Evolutionary conservation across 2,329 filamentous ascomycete genomes (phyloP).

Genomic region (Raffaelea albimanens): DNA sequence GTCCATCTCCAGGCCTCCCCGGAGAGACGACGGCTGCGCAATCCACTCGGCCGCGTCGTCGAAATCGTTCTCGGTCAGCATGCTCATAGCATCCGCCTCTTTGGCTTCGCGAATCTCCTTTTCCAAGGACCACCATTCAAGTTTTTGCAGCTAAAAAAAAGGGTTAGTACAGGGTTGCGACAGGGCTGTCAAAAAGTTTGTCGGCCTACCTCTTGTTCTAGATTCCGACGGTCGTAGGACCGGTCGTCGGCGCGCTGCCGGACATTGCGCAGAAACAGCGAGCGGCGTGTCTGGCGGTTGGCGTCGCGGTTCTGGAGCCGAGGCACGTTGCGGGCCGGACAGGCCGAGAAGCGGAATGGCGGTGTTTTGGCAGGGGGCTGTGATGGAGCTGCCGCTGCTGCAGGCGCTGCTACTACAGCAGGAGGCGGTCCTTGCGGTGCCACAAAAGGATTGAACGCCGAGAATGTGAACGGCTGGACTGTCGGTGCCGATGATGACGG

Average conservation of each 20-base stretch:
- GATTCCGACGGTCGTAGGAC: conserved; percentile 49
- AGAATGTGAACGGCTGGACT: background rate
- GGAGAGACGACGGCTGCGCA: conserved; percentile 13
- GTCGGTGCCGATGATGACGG: conserved; percentile 16
- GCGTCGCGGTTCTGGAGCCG: conserved; percentile 48
- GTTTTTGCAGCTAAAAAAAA: conserved; percentile 18
- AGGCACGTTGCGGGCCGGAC: conserved; percentile 53
- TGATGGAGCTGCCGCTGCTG: background rate
- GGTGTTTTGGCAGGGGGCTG: background rate
- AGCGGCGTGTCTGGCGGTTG: conserved; percentile 52
- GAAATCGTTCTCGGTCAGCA: conserved; percentile 40
- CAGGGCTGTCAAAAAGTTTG: conserved; percentile 1
- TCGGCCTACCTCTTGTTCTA: conserved; percentile 47
- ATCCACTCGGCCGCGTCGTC: conserved; percentile 36
- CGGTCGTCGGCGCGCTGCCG: conserved; percentile 50
- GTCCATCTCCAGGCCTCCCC: no score
- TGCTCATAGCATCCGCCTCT: conserved; percentile 26
- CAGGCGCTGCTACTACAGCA: background rate
- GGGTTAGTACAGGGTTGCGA: background rate
- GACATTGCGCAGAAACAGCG: conserved; percentile 60
- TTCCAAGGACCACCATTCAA: conserved; percentile 32
- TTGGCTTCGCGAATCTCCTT: conserved; percentile 27
- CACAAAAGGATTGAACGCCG: background rate
- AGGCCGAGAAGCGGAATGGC: conserved; percentile 40
- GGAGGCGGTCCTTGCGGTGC: background rate